Evolutionary conservation across 2,329 filamentous ascomycete genomes (phyloP), one percentile per base, ranked within the genome.

Genomic region (Fusarium sp.): DNA sequence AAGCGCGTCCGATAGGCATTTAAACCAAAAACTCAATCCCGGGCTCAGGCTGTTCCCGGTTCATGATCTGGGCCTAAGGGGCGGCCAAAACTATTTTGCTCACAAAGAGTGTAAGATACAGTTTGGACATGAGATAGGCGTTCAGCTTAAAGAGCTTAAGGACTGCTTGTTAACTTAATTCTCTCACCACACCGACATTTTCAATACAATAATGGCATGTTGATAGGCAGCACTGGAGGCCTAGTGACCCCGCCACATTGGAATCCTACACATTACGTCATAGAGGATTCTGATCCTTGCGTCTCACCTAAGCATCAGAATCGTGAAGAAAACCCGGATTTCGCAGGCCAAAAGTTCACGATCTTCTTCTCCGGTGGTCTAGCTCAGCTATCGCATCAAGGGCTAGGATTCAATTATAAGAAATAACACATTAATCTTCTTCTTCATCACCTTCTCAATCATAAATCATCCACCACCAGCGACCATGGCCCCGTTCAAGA

Each of bases 401-500:
- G 9, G 29, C 29, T 9, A 4, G 2, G 29, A 31, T 11, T 31
- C 8, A 4, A 31, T 31, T 31, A 31, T 31, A 31, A 31, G 10
- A 29, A 31, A 31, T 9, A 31, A 11, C 29, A 31, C 3, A 31
- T 31, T 31, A 9, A 29, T n/a, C 16, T 29, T 50, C 5, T 18
- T 16, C 22, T 48, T 54, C 18, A 20, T 54, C 27, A 54, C 6
- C 18, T n/a, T 20, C 18, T 31, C 11, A 31, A 5, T 10, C 6
- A 10, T 31, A 16, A 48, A 62, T 16, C 14, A 29, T 39, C 5
- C 41, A 62, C 43, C 2, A 4, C 14, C n/a, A 50, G 8, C 20
- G 8, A 7, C 22, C 27, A 73, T 73, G 71, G 14, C 31, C 22
- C 48, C 54, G 24, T 24, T 45, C 31, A 50, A 37, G 5, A 75